Conservation (phyloP, 2,329 filamentous ascomycete species). For the Fusarium armeniacum region DNA sequence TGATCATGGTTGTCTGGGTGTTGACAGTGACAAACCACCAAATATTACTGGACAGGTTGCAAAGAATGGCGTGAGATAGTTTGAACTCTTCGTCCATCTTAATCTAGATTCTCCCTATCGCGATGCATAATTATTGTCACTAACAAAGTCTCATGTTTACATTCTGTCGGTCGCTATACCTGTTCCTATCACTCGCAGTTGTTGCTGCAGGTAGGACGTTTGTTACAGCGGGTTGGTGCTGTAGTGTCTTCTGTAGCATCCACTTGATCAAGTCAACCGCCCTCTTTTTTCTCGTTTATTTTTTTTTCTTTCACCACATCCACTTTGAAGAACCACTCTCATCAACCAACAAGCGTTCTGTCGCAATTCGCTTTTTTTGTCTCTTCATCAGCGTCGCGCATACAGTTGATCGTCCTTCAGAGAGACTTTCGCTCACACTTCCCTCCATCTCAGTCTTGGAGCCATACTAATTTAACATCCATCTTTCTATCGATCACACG, state of each 20-base stretch:
- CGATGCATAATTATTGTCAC: neutral
- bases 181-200: constrained; percentile 27
- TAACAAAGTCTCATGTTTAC: constrained; percentile 17
- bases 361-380: constrained; percentile 27
- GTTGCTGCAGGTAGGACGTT: constrained; percentile 21
- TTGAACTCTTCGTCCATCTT: neutral
- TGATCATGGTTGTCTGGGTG: constrained; percentile 33
- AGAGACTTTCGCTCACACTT: constrained; percentile 15
- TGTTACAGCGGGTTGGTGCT: constrained; percentile 34
- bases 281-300: constrained; percentile 37
- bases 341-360: constrained; percentile 9
- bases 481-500: constrained; percentile 44
- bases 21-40: constrained; percentile 17
- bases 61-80: neutral
- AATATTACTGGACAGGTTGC: neutral
- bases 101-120: constrained; percentile 7
- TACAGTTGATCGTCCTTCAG: constrained; percentile 2
- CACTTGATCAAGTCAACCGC: constrained; percentile 36
- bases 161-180: constrained; percentile 21
- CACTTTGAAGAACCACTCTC: constrained; percentile 30
- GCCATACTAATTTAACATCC: constrained; percentile 43
- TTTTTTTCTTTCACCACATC: constrained; percentile 38
- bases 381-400: constrained; percentile 21
- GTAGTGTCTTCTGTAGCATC: constrained; percentile 36
- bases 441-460: constrained; percentile 35